phyloP scores from a whole-genome alignment of 306 rosid species.

The Medicago lupulina region DNA sequence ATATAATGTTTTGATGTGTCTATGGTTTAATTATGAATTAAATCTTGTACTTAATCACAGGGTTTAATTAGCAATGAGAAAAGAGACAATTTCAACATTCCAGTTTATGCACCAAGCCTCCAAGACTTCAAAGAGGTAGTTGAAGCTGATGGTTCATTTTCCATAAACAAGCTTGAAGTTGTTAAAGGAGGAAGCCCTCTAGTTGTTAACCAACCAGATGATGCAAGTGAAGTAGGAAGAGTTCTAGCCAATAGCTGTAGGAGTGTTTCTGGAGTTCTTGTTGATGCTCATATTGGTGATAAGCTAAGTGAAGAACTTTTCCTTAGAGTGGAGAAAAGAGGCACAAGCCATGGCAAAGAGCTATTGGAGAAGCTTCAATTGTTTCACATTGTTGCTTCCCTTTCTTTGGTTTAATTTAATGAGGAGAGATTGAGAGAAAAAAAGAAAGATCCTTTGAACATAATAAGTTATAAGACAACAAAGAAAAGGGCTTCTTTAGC shows the following conservation, averaged over 20 bases:
- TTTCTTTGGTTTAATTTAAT: conserved; percentile 56
- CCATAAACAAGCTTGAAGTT: conserved; percentile 81
- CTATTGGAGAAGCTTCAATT: conserved; percentile 81
- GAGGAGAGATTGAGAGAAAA: not conserved
- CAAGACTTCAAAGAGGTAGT: conserved; percentile 93
- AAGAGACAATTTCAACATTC: conserved; percentile 84
- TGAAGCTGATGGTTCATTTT: conserved; percentile 82
- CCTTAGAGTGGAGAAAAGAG: conserved; percentile 65
- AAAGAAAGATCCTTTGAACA: conserved; percentile 11
- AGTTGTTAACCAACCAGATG: conserved; percentile 74
- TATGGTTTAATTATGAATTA: not conserved
- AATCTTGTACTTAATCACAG: conserved; percentile 45
- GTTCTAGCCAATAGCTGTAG: conserved; percentile 80
- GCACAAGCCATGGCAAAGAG: conserved; percentile 66
- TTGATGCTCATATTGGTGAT: conserved; percentile 94
- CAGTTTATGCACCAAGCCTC: conserved; percentile 84
- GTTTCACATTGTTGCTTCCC: conserved; percentile 93
- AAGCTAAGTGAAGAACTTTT: conserved; percentile 76
- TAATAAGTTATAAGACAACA: conserved; percentile 3
- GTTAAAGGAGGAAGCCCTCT: conserved; percentile 99
- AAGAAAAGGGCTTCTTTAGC: conserved; percentile 26
- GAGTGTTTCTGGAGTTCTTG: conserved; percentile 83
- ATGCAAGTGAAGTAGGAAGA: conserved; percentile 69
- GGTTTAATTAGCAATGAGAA: conserved; percentile 73
- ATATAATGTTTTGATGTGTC: not conserved